phyloP scores from a whole-genome alignment of 2,329 filamentous ascomycete species.

The Rosellinia necatrix region DNA sequence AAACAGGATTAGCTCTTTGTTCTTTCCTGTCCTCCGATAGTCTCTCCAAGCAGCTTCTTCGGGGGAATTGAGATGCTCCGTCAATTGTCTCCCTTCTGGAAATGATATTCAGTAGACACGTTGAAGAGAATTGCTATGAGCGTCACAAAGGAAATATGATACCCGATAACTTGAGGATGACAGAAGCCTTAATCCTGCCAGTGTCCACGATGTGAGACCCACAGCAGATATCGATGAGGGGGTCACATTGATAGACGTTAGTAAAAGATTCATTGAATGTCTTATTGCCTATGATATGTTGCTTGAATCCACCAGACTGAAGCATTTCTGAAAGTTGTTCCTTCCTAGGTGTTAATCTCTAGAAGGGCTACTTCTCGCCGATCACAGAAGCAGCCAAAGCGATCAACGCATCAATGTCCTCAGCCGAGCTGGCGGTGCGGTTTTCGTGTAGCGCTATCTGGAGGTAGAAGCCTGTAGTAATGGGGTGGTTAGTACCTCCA shows the following conservation, averaged over 20 bases:
- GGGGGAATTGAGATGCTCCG: conserved; percentile 91
- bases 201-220: conserved; percentile 95
- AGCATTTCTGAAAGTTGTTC: conserved; percentile 53
- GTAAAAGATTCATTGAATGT: conserved; percentile 86
- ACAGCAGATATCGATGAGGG: conserved; percentile 91
- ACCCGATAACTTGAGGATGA: conserved; percentile 78
- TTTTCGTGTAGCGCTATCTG: conserved; percentile 77
- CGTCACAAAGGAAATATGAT: conserved; percentile 93
- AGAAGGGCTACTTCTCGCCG: conserved; percentile 27
- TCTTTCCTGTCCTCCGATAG: conserved; percentile 89
- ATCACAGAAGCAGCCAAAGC: conserved; percentile 17
- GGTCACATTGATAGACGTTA: conserved; percentile 93
- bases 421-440: conserved; percentile 22
- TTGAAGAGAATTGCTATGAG: conserved; percentile 92
- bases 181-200: conserved; percentile 90
- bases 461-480: conserved; percentile 80
- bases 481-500: background rate
- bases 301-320: conserved; percentile 92
- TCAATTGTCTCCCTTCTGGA: conserved; percentile 93
- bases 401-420: conserved; percentile 22
- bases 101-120: conserved; percentile 95
- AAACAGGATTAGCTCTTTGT: conserved; percentile 98
- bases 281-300: conserved; percentile 94
- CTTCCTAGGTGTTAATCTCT: conserved; percentile 24
- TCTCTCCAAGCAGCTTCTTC: conserved; percentile 98